These are phyloP conservation scores for Cercospora nicotianae DNA, from an alignment of 2,329 filamentous ascomycete species.

Conservation along the genomic window DNA sequence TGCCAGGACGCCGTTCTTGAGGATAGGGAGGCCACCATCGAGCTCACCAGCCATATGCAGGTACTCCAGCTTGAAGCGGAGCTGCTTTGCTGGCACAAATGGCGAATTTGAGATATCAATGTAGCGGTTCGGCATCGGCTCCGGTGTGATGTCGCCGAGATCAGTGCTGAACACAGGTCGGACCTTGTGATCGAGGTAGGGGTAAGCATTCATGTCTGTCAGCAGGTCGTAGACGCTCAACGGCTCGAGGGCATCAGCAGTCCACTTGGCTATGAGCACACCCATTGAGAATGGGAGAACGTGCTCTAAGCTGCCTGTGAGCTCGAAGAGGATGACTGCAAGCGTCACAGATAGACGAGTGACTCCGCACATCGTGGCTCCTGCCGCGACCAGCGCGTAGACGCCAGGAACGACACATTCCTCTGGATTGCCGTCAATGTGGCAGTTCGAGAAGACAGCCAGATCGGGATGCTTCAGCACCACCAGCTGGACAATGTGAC, in stretches of 20 bases:
- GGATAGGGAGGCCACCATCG: constrained; percentile 85
- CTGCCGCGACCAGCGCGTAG: constrained; percentile 90
- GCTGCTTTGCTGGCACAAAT: constrained; percentile 70
- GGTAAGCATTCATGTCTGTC: constrained; percentile 96
- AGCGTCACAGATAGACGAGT: constrained; percentile 90
- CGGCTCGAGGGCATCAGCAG: constrained; percentile 90
- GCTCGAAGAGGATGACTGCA: constrained; percentile 91
- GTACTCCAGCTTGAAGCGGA: constrained; percentile 77
- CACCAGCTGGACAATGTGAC: constrained; percentile 79
- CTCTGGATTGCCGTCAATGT: constrained; percentile 64
- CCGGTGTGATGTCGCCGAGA: constrained; percentile 80
- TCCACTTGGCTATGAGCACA: constrained; percentile 97
- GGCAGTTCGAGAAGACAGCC: constrained; percentile 73
- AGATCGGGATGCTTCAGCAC: constrained; percentile 72
- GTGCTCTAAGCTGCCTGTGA: constrained; percentile 92
- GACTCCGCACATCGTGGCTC: constrained; percentile 96
- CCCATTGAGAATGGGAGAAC: constrained; percentile 91
- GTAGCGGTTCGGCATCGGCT: constrained; percentile 69
- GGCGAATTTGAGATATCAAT: constrained; percentile 88
- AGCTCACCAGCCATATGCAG: constrained; percentile 85
- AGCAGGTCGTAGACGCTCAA: constrained; percentile 93
- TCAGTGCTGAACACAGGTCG: constrained; percentile 88
- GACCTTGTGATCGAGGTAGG: constrained; percentile 94
- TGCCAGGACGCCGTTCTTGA: constrained; percentile 75
- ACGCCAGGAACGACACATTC: constrained; percentile 95